These are phyloP conservation scores for Bisporella sp. DNA, from an alignment of 2,329 filamentous ascomycete species.

Conservation along the genomic window DNA sequence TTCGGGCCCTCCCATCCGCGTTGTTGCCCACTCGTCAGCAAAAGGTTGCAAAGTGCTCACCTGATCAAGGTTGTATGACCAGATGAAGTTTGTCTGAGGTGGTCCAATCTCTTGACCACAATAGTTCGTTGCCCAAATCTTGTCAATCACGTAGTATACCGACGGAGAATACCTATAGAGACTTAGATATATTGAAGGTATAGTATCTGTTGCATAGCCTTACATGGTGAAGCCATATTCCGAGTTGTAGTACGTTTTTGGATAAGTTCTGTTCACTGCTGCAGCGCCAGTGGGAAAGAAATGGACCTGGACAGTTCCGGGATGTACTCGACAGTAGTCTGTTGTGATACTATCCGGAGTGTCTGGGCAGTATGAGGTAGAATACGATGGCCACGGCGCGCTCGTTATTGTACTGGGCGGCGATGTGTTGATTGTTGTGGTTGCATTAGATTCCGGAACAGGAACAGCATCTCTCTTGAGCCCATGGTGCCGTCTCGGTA, in stretches of 20 bases:
- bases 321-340: conserved; percentile 2
- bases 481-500: too few relatives aligned
- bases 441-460: too few relatives aligned
- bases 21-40: conserved; percentile 9
- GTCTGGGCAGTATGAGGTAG: not conserved
- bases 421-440: too few relatives aligned
- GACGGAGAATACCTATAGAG: conserved; percentile 29
- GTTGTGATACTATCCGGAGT: not conserved
- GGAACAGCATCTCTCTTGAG: too few relatives aligned
- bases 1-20: conserved; percentile 13
- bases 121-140: conserved; percentile 27
- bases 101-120: conserved; percentile 22
- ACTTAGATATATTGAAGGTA: not conserved
- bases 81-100: conserved; percentile 23
- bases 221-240: conserved; percentile 5
- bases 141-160: conserved; percentile 31
- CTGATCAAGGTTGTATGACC: conserved; percentile 26
- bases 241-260: conserved; percentile 2
- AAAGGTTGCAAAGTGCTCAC: conserved; percentile 28
- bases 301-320: conserved; percentile 7
- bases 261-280: conserved; percentile 3
- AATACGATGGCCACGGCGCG: not conserved
- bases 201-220: not conserved
- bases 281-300: conserved; percentile 6
- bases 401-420: not conserved